Base-by-base conservation (phyloP, 2,329 filamentous ascomycete species). In the Beauveria australis region DNA sequence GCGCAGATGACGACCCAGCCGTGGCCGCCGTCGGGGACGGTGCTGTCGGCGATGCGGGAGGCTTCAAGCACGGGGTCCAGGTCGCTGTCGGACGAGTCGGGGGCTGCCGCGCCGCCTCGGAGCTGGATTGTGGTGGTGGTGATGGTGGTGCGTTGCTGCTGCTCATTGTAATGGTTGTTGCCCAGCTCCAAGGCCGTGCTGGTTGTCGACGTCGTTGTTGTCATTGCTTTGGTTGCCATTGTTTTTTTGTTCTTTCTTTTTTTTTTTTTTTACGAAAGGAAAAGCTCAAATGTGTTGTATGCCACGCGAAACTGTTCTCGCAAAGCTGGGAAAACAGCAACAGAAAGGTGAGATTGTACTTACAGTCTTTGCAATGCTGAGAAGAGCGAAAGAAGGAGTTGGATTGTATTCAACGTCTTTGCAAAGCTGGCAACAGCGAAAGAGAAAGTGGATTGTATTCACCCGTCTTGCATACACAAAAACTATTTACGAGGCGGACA, bases 11-110 rank as follows among this genome's bases (percentile, higher is more conserved):
- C 49, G 18, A 59, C 47, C 62, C 62, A 63, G 22, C 59, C 62
- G 28, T 59, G 46, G 33, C 62, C 62, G 40, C 62, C 62, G 41
- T 63, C 62, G n/a, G 62, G 62, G 22, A 60, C 58, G 41, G 49
- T 53, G 30, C 28, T 46, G 43, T 60, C 58, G 40, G 58, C 58
- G 19, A 60, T 12, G n/a, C 49, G 58, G 2, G 58, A 60, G 3
- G 58, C 58, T 40, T 60, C 58, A 18, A 60, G 58, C 16, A 60
- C 24, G 24, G 49, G 49, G 43, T 60, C 58, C 7, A 53, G 19
- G 28, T 53, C 56, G 16, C 40, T 52, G 37, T 53, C 56, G 26
- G 12, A 24, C 2, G 56, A 46, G 26, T 28, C 26, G 7, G 26
- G 26, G 26, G 7, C 26, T 28, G 26, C 26, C 8, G 8, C 7